phyloP scores from a whole-genome alignment of 345 rosid genomes.

The Draba incana region DNA sequence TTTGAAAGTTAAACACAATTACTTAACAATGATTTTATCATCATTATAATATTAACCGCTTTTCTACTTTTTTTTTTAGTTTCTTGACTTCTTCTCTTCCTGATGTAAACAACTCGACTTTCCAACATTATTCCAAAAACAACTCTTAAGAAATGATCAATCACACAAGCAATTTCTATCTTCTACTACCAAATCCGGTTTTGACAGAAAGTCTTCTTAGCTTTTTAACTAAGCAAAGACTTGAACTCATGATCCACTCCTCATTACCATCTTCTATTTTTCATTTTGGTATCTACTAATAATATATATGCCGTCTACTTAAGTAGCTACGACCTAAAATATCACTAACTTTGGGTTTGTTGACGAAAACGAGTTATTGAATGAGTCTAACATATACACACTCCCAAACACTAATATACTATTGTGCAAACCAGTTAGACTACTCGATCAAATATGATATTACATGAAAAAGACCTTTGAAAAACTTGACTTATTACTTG shows the following conservation, averaged over 20 bases:
- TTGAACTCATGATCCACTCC: no score
- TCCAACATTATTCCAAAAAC: slow-evolving; percentile 22
- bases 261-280: no score
- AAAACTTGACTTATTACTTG: neutral
- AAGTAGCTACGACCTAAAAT: no score
- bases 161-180: slow-evolving; percentile 67
- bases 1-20: slow-evolving; percentile 39
- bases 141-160: slow-evolving; percentile 29
- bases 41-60: slow-evolving; percentile 28
- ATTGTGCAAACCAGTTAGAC: no score
- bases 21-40: slow-evolving; percentile 39
- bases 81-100: slow-evolving; percentile 28
- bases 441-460: no score
- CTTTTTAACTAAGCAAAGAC: slow-evolving; percentile 1
- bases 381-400: no score
- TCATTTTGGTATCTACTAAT: no score
- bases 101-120: slow-evolving; percentile 34
- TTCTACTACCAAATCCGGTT: slow-evolving; percentile 26
- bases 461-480: no score
- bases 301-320: no score
- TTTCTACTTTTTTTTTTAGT: slow-evolving; percentile 2
- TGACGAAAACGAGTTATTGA: no score
- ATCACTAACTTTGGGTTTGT: no score
- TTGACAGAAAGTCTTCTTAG: slow-evolving; percentile 29
- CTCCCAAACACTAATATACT: no score